Conservation (phyloP, 164 flowering plant species). For the Annona squamosa region DNA sequence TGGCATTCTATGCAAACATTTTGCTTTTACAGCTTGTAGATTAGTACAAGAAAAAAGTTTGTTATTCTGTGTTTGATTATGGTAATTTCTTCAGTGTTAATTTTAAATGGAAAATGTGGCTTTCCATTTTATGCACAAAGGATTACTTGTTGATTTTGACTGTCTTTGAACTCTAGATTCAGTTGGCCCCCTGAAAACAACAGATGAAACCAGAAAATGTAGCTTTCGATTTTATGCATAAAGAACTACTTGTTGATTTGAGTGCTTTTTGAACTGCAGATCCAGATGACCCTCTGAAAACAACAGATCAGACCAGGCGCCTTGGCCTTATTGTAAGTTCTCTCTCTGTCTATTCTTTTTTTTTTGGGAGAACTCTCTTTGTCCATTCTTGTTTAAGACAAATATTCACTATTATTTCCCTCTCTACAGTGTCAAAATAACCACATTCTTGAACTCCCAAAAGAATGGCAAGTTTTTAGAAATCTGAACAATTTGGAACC, state of each 20-base stretch:
- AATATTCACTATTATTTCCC: too few species aligned
- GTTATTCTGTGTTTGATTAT: too few species aligned
- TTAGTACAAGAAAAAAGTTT: too few species aligned
- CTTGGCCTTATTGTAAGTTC: constrained; percentile 83
- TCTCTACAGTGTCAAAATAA: too few species aligned
- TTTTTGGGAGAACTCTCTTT: not conserved
- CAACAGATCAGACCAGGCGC: constrained; percentile 82
- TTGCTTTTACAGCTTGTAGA: not conserved
- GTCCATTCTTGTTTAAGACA: too few species aligned
- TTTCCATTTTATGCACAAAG: not conserved
- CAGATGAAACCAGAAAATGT: constrained; percentile 60
- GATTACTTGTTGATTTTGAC: not conserved
- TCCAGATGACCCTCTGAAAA: constrained; percentile 88
- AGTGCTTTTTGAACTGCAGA: constrained; percentile 40
- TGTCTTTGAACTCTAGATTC: constrained; percentile 44
- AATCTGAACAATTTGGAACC: too few species aligned
- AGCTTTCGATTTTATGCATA: not conserved
- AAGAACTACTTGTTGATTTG: not conserved
- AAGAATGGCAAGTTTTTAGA: too few species aligned
- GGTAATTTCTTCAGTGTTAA: too few species aligned
- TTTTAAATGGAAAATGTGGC: not conserved
- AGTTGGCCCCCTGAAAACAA: constrained; percentile 91
- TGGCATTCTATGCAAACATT: not conserved
- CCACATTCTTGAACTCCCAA: too few species aligned
- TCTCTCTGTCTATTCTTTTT: not conserved